These are phyloP conservation scores for Neofusicoccum sp. DNA, from an alignment of 2,329 filamentous ascomycete species.

Conservation along the genomic window DNA sequence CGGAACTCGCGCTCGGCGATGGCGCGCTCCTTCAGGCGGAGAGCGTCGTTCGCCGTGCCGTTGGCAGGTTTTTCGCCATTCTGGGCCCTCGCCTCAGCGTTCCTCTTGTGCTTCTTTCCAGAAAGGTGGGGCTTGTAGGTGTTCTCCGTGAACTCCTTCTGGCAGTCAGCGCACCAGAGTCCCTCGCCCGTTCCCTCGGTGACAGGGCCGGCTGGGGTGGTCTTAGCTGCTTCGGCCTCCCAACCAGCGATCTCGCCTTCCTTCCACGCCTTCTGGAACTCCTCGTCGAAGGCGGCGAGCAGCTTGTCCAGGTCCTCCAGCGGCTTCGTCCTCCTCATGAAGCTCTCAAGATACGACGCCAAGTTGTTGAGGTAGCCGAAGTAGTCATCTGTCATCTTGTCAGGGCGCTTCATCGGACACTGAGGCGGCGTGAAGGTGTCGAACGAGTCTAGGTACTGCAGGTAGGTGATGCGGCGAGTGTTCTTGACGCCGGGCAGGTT, in stretches of 20 bases:
- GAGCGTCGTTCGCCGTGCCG: constrained; percentile 15
- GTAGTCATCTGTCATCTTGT: constrained; percentile 91
- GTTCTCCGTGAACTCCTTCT: constrained; percentile 94
- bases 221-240: constrained; percentile 44
- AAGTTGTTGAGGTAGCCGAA: constrained; percentile 84
- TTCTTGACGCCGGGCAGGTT: constrained; percentile 81
- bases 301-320: constrained; percentile 82
- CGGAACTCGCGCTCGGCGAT: constrained; percentile 87
- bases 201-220: constrained; percentile 33
- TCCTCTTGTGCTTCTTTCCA: constrained; percentile 90
- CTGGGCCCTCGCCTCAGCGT: constrained; percentile 61
- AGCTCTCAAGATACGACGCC: constrained; percentile 79
- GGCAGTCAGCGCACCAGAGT: constrained; percentile 86
- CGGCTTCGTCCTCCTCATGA: constrained; percentile 80
- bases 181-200: constrained; percentile 62
- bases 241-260: constrained; percentile 77
- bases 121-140: constrained; percentile 86
- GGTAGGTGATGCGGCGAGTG: constrained; percentile 67
- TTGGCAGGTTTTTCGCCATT: constrained; percentile 20
- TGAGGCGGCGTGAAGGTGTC: constrained; percentile 78
- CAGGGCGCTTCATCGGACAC: constrained; percentile 70
- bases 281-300: constrained; percentile 71
- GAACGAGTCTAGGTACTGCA: constrained; percentile 90
- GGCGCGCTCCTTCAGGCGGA: constrained; percentile 74
- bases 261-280: constrained; percentile 82